Base-by-base conservation (phyloP, 2,329 filamentous ascomycete genomes). In the Microdochium trichocladiopsis region DNA sequence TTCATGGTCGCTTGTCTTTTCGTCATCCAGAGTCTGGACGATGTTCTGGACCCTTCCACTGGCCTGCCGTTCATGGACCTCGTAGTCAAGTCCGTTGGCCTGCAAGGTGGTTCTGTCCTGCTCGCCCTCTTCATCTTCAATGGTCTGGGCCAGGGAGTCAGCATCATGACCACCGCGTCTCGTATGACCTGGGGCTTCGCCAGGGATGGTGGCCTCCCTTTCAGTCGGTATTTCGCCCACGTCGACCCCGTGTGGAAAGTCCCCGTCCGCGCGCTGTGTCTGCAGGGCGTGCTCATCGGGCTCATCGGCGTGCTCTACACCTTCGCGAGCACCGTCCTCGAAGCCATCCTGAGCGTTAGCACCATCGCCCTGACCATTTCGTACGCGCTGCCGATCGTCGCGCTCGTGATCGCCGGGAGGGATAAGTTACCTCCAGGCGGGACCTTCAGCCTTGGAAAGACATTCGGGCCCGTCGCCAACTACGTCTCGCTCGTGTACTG, bases 281-380 rank as follows among this genome's bases (percentile, higher is more conserved):
- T 69, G 1, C 78, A 82, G 57, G 75, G 76, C 1, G 60, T 65
- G n/a, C 51, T 75, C 22, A 72, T 74, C 49, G 69, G 60, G 2
- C 55, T 75, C 10, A 70, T 83, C 9, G 80, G 79, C n/a, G 58
- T 83, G 2, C 69, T 83, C 0, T 81, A 81, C 56, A 71, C 77
- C 1, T 81, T 80, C 52, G 70, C 78, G 45, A 71, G 70, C 48
- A 78, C 77, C 0, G 77, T 80, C 0, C 70, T 82, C 14, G 67
- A 75, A 41, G 78, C 78, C 16, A 75, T 81, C 48, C 65, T 80
- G 21, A 77, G 74, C 56, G 78, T 80, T 55, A 78, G 76, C 65
- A 80, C 77, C 11, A 80, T 81, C 52, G 76, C 77, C 1, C 67
- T 81, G 1, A 81, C 77, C 2, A 70, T 81, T 2, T 81, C 72